A percentile compares a stretch with the other conserved stretches of the same genome.
These are phyloP conservation scores for Rhododendron simsii DNA, from an alignment of 148 eudicot genomes.

Conservation along the genomic window DNA sequence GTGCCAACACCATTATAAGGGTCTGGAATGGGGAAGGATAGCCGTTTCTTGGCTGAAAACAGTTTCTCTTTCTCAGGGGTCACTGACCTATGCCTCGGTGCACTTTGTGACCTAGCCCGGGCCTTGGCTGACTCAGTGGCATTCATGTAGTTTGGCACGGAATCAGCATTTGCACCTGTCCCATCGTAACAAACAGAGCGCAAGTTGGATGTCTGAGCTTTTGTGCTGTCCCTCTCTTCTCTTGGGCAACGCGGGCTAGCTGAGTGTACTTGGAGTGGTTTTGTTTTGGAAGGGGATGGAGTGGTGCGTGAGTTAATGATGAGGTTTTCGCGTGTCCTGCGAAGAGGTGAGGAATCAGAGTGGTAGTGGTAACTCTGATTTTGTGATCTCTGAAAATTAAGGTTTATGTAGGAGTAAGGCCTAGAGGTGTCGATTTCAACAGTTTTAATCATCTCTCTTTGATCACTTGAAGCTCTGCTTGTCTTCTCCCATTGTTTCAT, in stretches of 20 bases:
- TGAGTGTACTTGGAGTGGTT: conserved; percentile 25
- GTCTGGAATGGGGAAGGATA: conserved; percentile 34
- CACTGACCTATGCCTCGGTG: conserved; percentile 52
- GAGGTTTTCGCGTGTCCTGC: conserved; percentile 12
- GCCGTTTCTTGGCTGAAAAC: conserved; percentile 46
- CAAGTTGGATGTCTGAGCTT: conserved; percentile 35
- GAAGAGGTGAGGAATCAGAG: conserved; percentile 27
- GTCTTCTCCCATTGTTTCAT: not conserved
- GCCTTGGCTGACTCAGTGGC: conserved; percentile 76
- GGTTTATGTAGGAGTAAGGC: conserved; percentile 18
- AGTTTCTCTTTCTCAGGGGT: conserved; percentile 41
- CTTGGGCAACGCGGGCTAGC: conserved; percentile 39
- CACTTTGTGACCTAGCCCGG: conserved; percentile 50
- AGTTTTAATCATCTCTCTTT: conserved; percentile 32
- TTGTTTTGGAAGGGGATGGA: conserved; percentile 30
- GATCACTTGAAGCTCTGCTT: conserved; percentile 44
- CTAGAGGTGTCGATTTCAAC: conserved; percentile 37
- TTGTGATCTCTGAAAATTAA: conserved; percentile 9
- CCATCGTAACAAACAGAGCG: conserved; percentile 9
- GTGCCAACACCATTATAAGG: not conserved
- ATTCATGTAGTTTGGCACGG: conserved; percentile 72
- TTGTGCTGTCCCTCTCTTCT: conserved; percentile 22
- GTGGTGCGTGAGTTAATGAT: conserved; percentile 24
- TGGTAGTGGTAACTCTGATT: conserved; percentile 17
- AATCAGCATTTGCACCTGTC: conserved; percentile 3